phyloP scores from a whole-genome alignment of 2,329 filamentous ascomycete genomes.

The Fragosphaeria purpurea region DNA sequence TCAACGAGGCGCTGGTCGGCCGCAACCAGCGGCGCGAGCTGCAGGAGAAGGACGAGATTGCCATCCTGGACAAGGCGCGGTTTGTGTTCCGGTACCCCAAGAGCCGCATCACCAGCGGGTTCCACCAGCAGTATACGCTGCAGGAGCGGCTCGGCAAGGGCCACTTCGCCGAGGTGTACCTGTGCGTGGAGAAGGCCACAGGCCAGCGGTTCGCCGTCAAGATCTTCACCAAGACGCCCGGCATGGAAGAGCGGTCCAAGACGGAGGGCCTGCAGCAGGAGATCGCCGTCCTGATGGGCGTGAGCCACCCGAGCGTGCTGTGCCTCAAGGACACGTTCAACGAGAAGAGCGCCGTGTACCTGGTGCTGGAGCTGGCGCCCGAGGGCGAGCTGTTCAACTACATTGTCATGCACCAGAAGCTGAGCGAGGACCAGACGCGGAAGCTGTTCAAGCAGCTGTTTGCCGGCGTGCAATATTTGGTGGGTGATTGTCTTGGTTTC shows the following conservation, averaged over 20 bases:
- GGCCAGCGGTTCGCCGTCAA: slow-evolving; percentile 86
- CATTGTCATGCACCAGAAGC: slow-evolving; percentile 83
- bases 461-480: slow-evolving; percentile 88
- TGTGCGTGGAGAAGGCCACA: slow-evolving; percentile 76
- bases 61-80: slow-evolving; percentile 71
- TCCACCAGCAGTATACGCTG: slow-evolving; percentile 77
- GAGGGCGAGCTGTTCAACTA: slow-evolving; percentile 95
- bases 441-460: slow-evolving; percentile 88
- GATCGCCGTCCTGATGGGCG: slow-evolving; percentile 93
- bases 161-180: slow-evolving; percentile 87
- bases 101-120: slow-evolving; percentile 61
- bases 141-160: slow-evolving; percentile 84
- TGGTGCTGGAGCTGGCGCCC: slow-evolving; percentile 80
- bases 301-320: slow-evolving; percentile 85
- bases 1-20: slow-evolving; percentile 84
- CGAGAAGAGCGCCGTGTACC: slow-evolving; percentile 79
- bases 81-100: slow-evolving; percentile 90
- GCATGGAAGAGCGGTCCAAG: slow-evolving; percentile 74
- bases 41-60: slow-evolving; percentile 82
- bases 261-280: slow-evolving; percentile 86
- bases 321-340: slow-evolving; percentile 94
- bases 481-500: slow-evolving; percentile 37
- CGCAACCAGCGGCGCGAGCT: slow-evolving; percentile 86
- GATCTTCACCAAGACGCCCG: slow-evolving; percentile 77
- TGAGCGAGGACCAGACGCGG: slow-evolving; percentile 73